Percentiles rank a stretch among this genome's conserved stretches.
These are phyloP conservation scores for Pascua guehoae DNA, from an alignment of 1,284 basidiomycete species.

Conservation along the genomic window DNA sequence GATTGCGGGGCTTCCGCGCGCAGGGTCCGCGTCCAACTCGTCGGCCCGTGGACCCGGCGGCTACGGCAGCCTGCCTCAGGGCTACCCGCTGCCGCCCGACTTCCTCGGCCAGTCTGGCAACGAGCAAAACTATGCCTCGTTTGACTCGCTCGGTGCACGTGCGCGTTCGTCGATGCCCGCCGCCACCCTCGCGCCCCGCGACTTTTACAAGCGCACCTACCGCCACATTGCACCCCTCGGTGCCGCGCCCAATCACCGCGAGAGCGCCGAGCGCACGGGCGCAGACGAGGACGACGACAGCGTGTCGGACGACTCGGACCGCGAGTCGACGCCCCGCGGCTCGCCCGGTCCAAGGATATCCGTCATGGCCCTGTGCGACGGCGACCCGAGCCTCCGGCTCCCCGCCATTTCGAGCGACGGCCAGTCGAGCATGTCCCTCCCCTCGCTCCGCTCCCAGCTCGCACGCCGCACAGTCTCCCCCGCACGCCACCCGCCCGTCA, in stretches of 20 bases:
- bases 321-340: background rate
- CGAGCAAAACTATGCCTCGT: slow-evolving; percentile 22
- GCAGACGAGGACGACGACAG: slow-evolving; percentile 23
- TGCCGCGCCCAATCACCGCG: slow-evolving; percentile 30
- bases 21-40: slow-evolving; percentile 20
- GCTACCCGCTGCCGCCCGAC: slow-evolving; percentile 17
- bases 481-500: slow-evolving; percentile 31
- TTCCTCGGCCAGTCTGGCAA: background rate
- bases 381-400: slow-evolving; percentile 23
- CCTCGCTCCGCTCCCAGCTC: slow-evolving; percentile 6
- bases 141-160: slow-evolving; percentile 38
- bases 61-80: slow-evolving; percentile 11
- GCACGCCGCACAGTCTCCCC: slow-evolving; percentile 17
- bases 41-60: slow-evolving; percentile 7
- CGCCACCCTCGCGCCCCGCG: slow-evolving; percentile 34
- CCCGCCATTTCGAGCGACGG: slow-evolving; percentile 15
- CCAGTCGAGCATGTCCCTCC: slow-evolving; percentile 12
- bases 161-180: slow-evolving; percentile 25
- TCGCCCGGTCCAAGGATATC: slow-evolving; percentile 5
- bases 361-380: slow-evolving; percentile 7
- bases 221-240: slow-evolving; percentile 45
- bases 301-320: slow-evolving; percentile 8
- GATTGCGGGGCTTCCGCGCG: slow-evolving; percentile 24
- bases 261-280: slow-evolving; percentile 28
- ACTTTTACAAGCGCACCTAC: slow-evolving; percentile 47